Base-by-base conservation (phyloP, 2,329 filamentous ascomycete species). In the Colletotrichum trifolii region DNA sequence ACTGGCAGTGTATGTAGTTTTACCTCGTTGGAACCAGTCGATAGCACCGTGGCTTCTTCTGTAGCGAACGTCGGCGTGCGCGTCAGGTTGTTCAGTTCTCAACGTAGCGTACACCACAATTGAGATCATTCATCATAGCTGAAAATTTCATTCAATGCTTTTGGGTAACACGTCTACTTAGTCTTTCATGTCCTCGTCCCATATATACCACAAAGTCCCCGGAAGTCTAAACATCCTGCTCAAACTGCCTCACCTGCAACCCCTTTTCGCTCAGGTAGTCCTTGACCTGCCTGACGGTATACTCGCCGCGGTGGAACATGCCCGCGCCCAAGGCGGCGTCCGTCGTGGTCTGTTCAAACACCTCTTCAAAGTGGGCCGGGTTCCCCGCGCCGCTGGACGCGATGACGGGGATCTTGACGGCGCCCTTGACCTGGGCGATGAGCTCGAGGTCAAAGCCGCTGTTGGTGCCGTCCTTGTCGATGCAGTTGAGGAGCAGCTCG, bases 281-380 rank as follows among this genome's bases (percentile, higher is more conserved):
- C 80, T 99, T 99, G 52, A 99, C 96, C 73, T 98, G 90, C 76
- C 89, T 90, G 13, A 99, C 95, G 0, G 94, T 97, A 78, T 95
- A 99, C 81, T 99, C 95, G 42, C 91, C 93, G 53, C 96, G 84
- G 81, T 99, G 96, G 79, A 99, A 99, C 91, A 99, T 99, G 57
- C 96, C 96, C 8, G 96, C 96, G 3, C 96, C 96, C 66, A 99
- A 81, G 35, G 96, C 96, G 54, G 96, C 96, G 82, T 99, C 96
- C 3, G 95, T 95, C 13, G 84, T 83, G 8, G 96, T 98, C 79
- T 91, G 83, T 61, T 87, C 82, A 77, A 99, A 99, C 2, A 98
- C 96, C 75, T 98, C 92, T 55, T 89, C 85, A 75, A 99, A 99
- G 79, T 99, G 96, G 0, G 76, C 86, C 2, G 96, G 95, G 71